Base-by-base conservation (phyloP, 2,329 filamentous ascomycete genomes). In the Teratosphaeria nubilosa region DNA sequence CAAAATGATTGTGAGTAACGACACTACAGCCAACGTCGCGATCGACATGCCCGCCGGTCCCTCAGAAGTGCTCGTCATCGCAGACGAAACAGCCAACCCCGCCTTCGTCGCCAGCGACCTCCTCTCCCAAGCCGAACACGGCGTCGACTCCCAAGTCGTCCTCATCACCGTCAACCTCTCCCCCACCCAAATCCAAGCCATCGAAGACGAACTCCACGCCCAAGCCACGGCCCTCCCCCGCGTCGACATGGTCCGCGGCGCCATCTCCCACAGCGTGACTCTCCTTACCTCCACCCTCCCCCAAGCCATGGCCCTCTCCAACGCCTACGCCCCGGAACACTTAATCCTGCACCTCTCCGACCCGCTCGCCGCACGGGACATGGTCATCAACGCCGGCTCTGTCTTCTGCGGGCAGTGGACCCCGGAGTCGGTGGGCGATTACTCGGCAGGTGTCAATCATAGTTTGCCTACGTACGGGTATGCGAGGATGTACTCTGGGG, bases 41-140 rank as follows among this genome's bases (percentile, higher is more conserved):
- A 99, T 99, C 68, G 94, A 99, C 71, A 99, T 99, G 94, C 94
- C 94, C 11, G 94, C 94, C 37, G 94, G 94, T 0, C 94, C 94
- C 0, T 96, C 91, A 37, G 94, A 99, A 73, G 91, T 99, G 2
- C 82, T 99, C n/a, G 94, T 99, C 58, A 82, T 99, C 55, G 94
- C 94, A 31, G 94, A 99, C 76, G 84, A 86, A 72, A 81, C 86
- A 55, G 85, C 94, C 54, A 92, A 95, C 71, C 92, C 94, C 4
- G 90, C 90, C 0, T 99, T 97, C 70, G 92, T 99, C 54, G 94
- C 94, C 5, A 95, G 90, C 1, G 94, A 99, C 72, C 82, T 99
- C 22, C 81, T 99, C 54, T 95, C 89, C 50, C 94, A 99, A 76
- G 94, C 94, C 1, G 94, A 99, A 76, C 94, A 99, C 75, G 94